A percentile compares a stretch with the other conserved stretches of the same genome.
phyloP scores from a whole-genome alignment of 208 protist species.

The Wallacemonas rigidus region DNA sequence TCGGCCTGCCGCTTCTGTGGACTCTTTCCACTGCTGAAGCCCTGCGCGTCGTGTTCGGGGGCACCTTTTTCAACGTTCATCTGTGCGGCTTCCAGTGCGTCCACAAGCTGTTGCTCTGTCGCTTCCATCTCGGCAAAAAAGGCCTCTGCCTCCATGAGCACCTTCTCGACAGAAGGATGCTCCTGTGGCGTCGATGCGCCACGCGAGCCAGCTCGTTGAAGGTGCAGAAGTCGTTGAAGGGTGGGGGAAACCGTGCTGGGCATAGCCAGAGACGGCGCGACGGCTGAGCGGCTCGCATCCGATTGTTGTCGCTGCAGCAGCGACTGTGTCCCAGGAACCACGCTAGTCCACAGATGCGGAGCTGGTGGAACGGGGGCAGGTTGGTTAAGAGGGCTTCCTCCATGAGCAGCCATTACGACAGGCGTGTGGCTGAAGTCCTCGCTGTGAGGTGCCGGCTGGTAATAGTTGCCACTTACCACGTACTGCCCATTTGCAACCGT shows the following conservation, averaged over 20 bases:
- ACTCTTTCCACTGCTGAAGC: not conserved
- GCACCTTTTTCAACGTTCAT: conserved; percentile 8
- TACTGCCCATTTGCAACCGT: not conserved
- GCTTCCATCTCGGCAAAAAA: conserved; percentile 9
- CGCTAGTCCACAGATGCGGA: conserved; percentile 2
- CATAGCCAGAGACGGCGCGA: not conserved
- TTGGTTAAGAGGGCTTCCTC: not conserved
- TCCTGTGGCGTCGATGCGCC: conserved; percentile 9
- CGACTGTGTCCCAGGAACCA: conserved; percentile 4
- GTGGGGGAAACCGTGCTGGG: not conserved
- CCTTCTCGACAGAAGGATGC: not conserved
- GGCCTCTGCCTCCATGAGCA: conserved; percentile 6
- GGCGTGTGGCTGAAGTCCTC: not conserved
- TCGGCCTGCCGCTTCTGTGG: conserved; percentile 4
- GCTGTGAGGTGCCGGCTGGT: not conserved
- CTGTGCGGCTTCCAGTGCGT: conserved; percentile 13
- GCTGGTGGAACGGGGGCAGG: conserved; percentile 6
- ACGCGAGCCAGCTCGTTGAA: not conserved
- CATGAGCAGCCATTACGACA: not conserved
- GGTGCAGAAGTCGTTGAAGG: conserved; percentile 8
- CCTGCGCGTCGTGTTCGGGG: not conserved
- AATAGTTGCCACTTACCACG: not conserved
- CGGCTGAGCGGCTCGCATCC: not conserved
- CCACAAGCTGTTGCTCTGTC: conserved; percentile 17
- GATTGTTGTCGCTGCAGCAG: not conserved